A percentile compares a stretch with the other conserved stretches of the same genome.
phyloP scores from a whole-genome alignment of 148 eudicot genomes.

The Pharnaceum exiguum region DNA sequence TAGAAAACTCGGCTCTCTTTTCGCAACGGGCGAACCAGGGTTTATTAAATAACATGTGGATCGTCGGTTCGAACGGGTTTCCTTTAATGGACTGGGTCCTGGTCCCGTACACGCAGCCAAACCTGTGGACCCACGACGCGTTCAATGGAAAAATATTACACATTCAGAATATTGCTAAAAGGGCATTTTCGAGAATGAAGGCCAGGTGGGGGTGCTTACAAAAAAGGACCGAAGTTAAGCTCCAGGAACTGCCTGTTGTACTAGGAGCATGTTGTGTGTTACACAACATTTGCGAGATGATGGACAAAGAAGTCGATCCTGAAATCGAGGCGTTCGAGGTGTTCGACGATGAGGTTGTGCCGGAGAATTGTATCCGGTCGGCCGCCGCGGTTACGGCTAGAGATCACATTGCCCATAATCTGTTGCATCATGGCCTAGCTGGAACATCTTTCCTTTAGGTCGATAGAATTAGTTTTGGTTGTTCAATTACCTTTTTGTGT shows the following conservation, averaged over 20 bases:
- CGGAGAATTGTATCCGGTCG: slow-evolving; percentile 42
- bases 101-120: slow-evolving; percentile 56
- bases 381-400: slow-evolving; percentile 35
- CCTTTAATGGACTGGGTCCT: slow-evolving; percentile 65
- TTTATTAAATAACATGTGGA: slow-evolving; percentile 29
- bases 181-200: slow-evolving; percentile 52
- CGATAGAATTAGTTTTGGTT: not conserved
- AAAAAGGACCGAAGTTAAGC: slow-evolving; percentile 70
- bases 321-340: slow-evolving; percentile 37
- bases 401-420: slow-evolving; percentile 72
- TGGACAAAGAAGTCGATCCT: slow-evolving; percentile 31
- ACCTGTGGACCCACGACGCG: slow-evolving; percentile 63
- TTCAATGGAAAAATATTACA: slow-evolving; percentile 57
- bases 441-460: slow-evolving; percentile 29
- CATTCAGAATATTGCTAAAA: slow-evolving; percentile 38
- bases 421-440: slow-evolving; percentile 52
- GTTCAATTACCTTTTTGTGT: no score
- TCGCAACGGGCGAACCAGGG: slow-evolving; percentile 44
- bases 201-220: slow-evolving; percentile 70
- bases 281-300: slow-evolving; percentile 68
- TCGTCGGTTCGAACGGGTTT: slow-evolving; percentile 44
- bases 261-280: slow-evolving; percentile 71
- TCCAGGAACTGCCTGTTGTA: slow-evolving; percentile 63
- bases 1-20: slow-evolving; percentile 55
- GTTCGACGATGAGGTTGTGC: slow-evolving; percentile 52